Conservation (phyloP, 2,329 filamentous ascomycete species). For the Cladobotryum mycophilum region DNA sequence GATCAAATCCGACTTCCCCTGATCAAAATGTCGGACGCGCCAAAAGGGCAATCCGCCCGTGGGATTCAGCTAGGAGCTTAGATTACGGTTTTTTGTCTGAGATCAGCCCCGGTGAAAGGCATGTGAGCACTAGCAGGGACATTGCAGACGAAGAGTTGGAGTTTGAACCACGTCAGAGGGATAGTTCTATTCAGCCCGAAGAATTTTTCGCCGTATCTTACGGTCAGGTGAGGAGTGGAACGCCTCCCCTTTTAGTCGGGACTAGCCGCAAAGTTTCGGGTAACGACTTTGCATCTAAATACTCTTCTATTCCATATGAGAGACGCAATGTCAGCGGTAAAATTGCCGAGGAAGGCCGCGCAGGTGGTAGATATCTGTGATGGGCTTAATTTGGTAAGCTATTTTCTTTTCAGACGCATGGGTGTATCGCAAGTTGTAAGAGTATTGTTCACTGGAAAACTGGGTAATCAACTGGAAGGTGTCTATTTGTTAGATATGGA, state of each 20-base stretch:
- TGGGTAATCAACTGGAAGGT: no score
- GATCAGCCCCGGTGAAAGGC: slow-evolving; percentile 38
- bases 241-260: slow-evolving; percentile 49
- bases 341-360: slow-evolving; percentile 63
- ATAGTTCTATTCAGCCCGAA: slow-evolving; percentile 46
- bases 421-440: background rate
- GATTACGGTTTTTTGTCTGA: slow-evolving; percentile 35
- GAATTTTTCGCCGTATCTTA: slow-evolving; percentile 53
- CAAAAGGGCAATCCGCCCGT: slow-evolving; percentile 17
- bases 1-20: slow-evolving; percentile 39
- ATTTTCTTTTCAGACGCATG: background rate
- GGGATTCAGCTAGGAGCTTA: background rate
- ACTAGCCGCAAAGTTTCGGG: slow-evolving; percentile 50
- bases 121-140: slow-evolving; percentile 38
- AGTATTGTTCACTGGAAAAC: no score
- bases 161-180: slow-evolving; percentile 17
- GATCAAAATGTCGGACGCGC: slow-evolving; percentile 15
- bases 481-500: background rate
- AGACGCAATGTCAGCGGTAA: slow-evolving; percentile 66
- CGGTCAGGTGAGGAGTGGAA: slow-evolving; percentile 47
- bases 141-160: slow-evolving; percentile 35
- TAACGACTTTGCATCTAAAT: slow-evolving; percentile 43
- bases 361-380: slow-evolving; percentile 11
- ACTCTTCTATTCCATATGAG: slow-evolving; percentile 27
- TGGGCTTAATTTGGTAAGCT: background rate